Conservation (phyloP, 768 basidiomycete species). For the Trametes punicea region DNA sequence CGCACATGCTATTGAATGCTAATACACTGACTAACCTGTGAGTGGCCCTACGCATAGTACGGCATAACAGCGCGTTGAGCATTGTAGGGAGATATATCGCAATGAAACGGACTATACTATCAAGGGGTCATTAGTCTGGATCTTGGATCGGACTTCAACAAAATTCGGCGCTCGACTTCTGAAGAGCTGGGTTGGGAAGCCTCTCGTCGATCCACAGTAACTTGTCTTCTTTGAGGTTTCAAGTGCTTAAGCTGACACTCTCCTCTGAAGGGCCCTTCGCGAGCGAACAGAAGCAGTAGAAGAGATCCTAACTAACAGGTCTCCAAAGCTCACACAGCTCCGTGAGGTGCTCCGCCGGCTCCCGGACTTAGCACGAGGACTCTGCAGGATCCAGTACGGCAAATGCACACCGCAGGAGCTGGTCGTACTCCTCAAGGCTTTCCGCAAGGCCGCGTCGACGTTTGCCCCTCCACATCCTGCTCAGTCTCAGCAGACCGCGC, state of each 20-base stretch:
- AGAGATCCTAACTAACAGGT: slow-evolving; percentile 67
- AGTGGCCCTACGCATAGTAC: slow-evolving; percentile 20
- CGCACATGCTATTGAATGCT: slow-evolving; percentile 84
- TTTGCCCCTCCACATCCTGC: slow-evolving; percentile 40
- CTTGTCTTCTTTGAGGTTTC: not conserved
- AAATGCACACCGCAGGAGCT: slow-evolving; percentile 90
- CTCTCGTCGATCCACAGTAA: slow-evolving; percentile 70
- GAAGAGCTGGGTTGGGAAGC: slow-evolving; percentile 82
- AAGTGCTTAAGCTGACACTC: not conserved
- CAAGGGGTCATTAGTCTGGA: slow-evolving; percentile 77
- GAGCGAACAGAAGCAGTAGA: slow-evolving; percentile 81
- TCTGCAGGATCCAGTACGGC: slow-evolving; percentile 88
- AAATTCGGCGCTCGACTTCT: slow-evolving; percentile 85
- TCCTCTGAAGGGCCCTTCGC: slow-evolving; percentile 53
- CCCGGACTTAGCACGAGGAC: slow-evolving; percentile 85
- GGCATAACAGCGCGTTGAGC: not conserved
- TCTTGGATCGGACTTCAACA: slow-evolving; percentile 85
- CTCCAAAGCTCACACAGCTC: slow-evolving; percentile 62
- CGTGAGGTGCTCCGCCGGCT: slow-evolving; percentile 65
- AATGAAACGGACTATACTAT: slow-evolving; percentile 80
- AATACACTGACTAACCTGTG: slow-evolving; percentile 83
- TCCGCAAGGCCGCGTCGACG: slow-evolving; percentile 63
- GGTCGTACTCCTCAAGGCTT: slow-evolving; percentile 67
- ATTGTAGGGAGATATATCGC: slow-evolving; percentile 74
- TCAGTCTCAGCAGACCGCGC: slow-evolving; percentile 36